Conservation (phyloP, 805 yeast genomes). For the Myxozyma geophila region DNA sequence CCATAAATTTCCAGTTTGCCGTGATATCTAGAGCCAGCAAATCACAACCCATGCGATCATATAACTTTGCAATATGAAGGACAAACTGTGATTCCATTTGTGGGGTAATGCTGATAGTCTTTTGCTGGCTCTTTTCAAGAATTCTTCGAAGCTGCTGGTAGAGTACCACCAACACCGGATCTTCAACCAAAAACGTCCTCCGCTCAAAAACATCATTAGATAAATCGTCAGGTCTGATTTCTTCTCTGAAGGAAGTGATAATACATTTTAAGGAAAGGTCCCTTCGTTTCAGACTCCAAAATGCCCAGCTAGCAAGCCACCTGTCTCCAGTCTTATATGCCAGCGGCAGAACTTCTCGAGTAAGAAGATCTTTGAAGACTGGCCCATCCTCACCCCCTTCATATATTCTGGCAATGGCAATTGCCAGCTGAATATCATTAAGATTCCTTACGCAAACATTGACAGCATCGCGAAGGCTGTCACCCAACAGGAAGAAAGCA, state of each 20-base stretch:
- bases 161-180: constrained; percentile 76
- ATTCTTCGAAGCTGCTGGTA: constrained; percentile 65
- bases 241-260: constrained; percentile 19
- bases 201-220: constrained; percentile 19
- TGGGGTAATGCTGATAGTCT: constrained; percentile 53
- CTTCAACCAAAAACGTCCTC: constrained; percentile 61
- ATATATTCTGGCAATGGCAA: constrained; percentile 79
- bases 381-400: constrained; percentile 63
- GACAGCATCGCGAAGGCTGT: constrained; percentile 73
- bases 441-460: constrained; percentile 71
- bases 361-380: constrained; percentile 55
- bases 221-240: constrained; percentile 7
- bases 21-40: constrained; percentile 66
- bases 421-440: constrained; percentile 71
- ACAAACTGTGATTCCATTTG: constrained; percentile 63
- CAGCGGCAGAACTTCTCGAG: constrained; percentile 55
- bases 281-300: constrained; percentile 63
- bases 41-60: constrained; percentile 91
- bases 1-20: constrained; percentile 66
- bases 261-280: constrained; percentile 56
- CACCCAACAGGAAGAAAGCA: constrained; percentile 80
- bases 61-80: constrained; percentile 64
- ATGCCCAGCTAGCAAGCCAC: constrained; percentile 83
- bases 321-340: constrained; percentile 69
- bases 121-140: constrained; percentile 55